Evolutionary conservation across 73 alveolate species (phyloP).

Genomic region (Urostyla sp.): DNA sequence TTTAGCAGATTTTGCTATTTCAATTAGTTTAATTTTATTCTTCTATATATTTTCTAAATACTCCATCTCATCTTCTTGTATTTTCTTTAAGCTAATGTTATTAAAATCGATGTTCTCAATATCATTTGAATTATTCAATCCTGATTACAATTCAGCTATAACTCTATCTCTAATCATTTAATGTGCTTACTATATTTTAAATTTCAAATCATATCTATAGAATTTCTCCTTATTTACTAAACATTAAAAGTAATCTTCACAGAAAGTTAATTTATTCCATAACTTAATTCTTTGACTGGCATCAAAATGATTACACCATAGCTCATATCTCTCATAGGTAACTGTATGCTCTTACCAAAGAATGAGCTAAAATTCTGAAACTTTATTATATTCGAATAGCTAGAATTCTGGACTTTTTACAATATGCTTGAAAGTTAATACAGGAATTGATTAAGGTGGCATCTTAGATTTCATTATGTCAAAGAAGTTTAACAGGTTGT

Average conservation of each 20-base stretch:
- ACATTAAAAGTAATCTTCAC: conserved; percentile 32
- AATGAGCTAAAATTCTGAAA: neutral
- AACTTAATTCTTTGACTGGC: conserved; percentile 37
- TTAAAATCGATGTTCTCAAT: neutral
- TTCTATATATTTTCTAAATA: neutral
- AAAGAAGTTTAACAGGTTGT: conserved; percentile 9
- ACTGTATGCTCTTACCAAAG: conserved; percentile 41
- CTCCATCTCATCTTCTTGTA: neutral
- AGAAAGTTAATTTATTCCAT: conserved; percentile 34
- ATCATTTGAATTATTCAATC: neutral
- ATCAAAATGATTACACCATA: conserved; percentile 43
- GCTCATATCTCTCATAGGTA: conserved; percentile 8
- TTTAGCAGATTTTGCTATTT: conserved; percentile 21
- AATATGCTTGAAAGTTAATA: conserved; percentile 44
- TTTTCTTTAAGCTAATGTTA: neutral
- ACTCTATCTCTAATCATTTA: neutral
- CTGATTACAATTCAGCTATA: neutral
- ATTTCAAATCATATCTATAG: conserved; percentile 21
- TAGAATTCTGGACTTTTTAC: conserved; percentile 2
- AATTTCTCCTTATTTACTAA: neutral
- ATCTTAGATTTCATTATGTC: conserved; percentile 12
- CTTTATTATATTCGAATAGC: conserved; percentile 1
- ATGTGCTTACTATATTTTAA: conserved; percentile 3
- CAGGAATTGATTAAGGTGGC: conserved; percentile 38
- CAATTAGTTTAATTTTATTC: neutral